Percentiles rank a stretch among this genome's conserved stretches.
phyloP scores from a whole-genome alignment of 108 stramenopile genomes.

The Skeletonema marinoi region DNA sequence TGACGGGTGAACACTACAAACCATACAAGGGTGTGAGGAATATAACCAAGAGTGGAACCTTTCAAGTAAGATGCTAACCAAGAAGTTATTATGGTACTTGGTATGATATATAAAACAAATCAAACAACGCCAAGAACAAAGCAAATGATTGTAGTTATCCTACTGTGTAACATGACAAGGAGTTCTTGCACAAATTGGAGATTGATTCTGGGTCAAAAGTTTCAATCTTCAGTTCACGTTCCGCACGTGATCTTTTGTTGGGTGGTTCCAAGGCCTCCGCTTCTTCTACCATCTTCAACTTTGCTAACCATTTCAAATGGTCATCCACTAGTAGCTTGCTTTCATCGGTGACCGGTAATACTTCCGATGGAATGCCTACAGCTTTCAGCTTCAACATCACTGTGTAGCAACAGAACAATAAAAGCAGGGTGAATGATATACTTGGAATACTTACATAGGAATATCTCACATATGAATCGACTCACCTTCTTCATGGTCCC shows the following conservation, averaged over 20 bases:
- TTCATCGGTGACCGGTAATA: conserved; percentile 14
- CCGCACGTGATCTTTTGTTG: not conserved
- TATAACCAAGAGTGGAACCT: conserved; percentile 85
- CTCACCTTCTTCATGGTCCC: conserved; percentile 10
- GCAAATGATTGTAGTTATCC: not conserved
- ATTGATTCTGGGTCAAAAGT: not conserved
- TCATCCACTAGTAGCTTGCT: conserved; percentile 13
- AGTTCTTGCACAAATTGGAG: not conserved
- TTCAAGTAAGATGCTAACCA: conserved; percentile 76
- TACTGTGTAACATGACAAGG: not conserved
- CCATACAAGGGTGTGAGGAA: conserved; percentile 98
- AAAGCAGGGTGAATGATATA: not conserved
- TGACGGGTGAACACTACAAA: conserved; percentile 90
- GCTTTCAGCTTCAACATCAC: conserved; percentile 23
- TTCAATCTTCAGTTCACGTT: not conserved
- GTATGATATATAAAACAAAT: not conserved
- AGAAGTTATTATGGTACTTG: conserved; percentile 4
- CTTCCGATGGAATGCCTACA: conserved; percentile 17
- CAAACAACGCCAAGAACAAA: not conserved
- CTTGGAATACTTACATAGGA: not conserved
- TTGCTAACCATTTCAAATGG: conserved; percentile 18
- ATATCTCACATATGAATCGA: not conserved
- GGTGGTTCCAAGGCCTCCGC: not conserved
- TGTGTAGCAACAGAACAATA: not conserved
- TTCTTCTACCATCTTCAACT: not conserved